Base-by-base conservation (phyloP, 371 early-diverging fungal genomes). In the Rhizopus delemar region DNA sequence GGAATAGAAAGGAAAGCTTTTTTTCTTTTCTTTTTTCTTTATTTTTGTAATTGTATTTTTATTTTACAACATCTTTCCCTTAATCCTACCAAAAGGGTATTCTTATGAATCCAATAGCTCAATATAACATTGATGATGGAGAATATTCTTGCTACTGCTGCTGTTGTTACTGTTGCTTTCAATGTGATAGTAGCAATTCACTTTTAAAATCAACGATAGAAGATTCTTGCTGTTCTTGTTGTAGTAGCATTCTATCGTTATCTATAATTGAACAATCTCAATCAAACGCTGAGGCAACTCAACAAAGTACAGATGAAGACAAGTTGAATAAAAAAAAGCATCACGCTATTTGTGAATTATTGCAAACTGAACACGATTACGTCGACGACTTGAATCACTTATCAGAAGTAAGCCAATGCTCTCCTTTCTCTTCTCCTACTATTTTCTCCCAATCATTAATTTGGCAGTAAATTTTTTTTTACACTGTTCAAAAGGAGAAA, bases 281-380 rank as follows among this genome's bases (percentile, higher is more conserved):
- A 35, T 29, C 43, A n/a, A 32, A 50, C 8, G 34, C 15, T 3
- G 22, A 43, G 33, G 45, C 15, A 33, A 33, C 15, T 7, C 11
- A 3, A 43, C 43, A 50, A 34, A 28, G 22, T 36, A 15, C 33
- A 13, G 48, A 57, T 28, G 45, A 53, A 41, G 68, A 60, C 7
- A 63, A 58, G 13, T 35, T 55, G 39, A 38, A 29, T n/a, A 63
- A 53, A 48, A 63, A 63, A 36, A 64, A 74, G 15, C 48, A 55
- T n/a, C 75, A 73, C 63, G 80, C 77, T 7, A 69, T 77, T 32
- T 56, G 71, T 45, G 80, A 80, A 53, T 48, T 80, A 5, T 28
- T 75, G 29, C 73, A 77, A 43, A 80, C 80, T 15, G 80, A 80
- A 58, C 66, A 70, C 6, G 77, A 73, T 46, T 80, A 80, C 43